These are phyloP conservation scores for Pyrus communis DNA, from an alignment of 306 rosid species.

Conservation along the genomic window DNA sequence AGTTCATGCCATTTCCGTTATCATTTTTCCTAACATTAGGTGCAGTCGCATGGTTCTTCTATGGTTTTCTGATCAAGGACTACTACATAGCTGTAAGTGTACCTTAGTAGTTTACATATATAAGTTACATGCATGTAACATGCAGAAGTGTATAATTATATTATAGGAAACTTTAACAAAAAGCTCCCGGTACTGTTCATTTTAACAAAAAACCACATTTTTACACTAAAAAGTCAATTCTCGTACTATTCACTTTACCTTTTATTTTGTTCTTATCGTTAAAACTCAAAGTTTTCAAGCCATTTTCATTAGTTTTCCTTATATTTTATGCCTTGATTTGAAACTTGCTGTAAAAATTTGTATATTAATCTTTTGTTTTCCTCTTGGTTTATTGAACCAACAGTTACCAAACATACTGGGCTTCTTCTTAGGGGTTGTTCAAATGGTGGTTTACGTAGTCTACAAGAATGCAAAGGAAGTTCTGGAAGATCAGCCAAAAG, in stretches of 20 bases:
- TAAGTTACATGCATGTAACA: neutral
- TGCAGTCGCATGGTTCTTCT: slow-evolving; percentile 96
- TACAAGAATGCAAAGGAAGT: slow-evolving; percentile 49
- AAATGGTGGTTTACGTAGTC: slow-evolving; percentile 63
- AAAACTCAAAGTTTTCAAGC: too few species aligned
- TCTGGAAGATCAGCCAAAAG: slow-evolving; percentile 34
- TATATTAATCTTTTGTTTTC: neutral
- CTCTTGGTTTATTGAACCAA: neutral
- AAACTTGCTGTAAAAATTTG: neutral
- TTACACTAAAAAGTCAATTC: too few species aligned
- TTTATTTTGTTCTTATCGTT: too few species aligned
- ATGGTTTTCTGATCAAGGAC: slow-evolving; percentile 76
- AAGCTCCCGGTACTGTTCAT: too few species aligned
- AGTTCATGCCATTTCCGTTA: slow-evolving; percentile 81
- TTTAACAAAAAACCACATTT: too few species aligned
- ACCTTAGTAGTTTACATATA: neutral
- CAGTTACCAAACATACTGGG: slow-evolving; percentile 79
- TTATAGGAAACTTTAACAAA: neutral
- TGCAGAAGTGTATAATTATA: neutral
- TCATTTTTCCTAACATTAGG: slow-evolving; percentile 71
- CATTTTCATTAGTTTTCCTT: too few species aligned
- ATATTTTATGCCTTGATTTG: neutral
- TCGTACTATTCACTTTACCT: too few species aligned
- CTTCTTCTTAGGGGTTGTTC: slow-evolving; percentile 72
- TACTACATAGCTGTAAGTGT: slow-evolving; percentile 72